Base-by-base conservation (phyloP, 371 early-diverging fungal species). In the Circinella minor region DNA sequence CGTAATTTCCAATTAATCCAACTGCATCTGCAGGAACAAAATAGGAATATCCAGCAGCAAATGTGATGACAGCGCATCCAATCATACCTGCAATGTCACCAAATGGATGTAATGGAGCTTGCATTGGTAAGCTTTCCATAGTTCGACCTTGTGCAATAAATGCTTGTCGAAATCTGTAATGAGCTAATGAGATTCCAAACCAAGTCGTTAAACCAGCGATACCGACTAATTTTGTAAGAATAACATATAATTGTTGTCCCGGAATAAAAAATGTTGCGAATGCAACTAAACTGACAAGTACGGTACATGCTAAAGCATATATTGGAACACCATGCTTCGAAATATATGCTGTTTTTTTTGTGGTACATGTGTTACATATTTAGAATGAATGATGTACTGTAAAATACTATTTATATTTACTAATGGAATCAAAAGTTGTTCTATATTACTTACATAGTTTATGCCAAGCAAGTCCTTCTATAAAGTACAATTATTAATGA, bases 141-240 rank as follows among this genome's bases (percentile, higher is more conserved):
- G 66, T 61, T 54, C 81, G 82, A 4, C 92, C 92, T 74, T 96
- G 95, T 4, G 80, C 83, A 36, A 81, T 78, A 63, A 86, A 88
- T 27, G 94, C 95, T 17, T 78, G 83, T n/a, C 95, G 91, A 89
- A 96, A 96, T 27, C 95, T 88, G 68, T 87, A 86, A 69, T 96
- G 95, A 43, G 89, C 84, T 54, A 91, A 69, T 15, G 85, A 76
- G 63, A 96, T 95, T 46, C 88, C 88, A 54, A 88, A 65, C 95
- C 96, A 96, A 38, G 91, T 90, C 8, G 78, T 78, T 20, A 78
- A 72, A 38, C 74, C 78, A n/a, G 77, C 78, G 34, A 83, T 64
- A 55, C 78, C 81, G 7, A 74, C 71, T 13, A 79, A 55, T 13
- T 71, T 66, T 20, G 76, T 75, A 11, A 79, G 71, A 1, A 81